Evolutionary conservation across 2,329 filamentous ascomycete species (phyloP), one percentile per base, ranked within the genome.

Genomic region (Aspergillus tamarii): DNA sequence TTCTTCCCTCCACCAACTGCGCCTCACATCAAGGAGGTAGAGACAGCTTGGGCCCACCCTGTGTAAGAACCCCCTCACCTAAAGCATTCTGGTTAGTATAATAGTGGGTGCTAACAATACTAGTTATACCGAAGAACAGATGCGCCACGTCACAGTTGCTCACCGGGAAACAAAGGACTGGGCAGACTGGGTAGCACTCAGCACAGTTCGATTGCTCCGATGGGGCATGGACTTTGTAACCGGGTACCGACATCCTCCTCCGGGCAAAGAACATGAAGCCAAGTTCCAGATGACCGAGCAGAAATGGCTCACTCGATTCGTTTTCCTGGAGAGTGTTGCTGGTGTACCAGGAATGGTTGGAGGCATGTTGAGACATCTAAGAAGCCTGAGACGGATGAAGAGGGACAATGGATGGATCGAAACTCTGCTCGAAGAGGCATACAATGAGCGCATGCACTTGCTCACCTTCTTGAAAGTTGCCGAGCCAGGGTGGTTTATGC

Each of bases 331-430:
- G 78, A 94, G 90, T 56, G 92, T 99, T 45, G 95, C 95, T 14
- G 95, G 93, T 39, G 95, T 98, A 0, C 95, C 95, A 0, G 95
- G 95, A 9, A 98, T 98, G 93, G 94, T 98, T 0, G 95, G 91
- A 0, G 95, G 93, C 26, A 97, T 97, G 91, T 84, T 98, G 19
- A 85, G 95, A 39, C 95, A 99, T 79, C 84, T 98, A 43, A 88
- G 91, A 74, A 94, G 90, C 68, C 85, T 98, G 73, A 85, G 94
- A 52, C 86, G 90, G 32, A 90, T 98, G 84, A 93, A 93, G 84
- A 85, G 94, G 61, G 94, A 98, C 77, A 96, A 98, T 71, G 95
- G 95, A 73, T 98, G 89, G 92, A 98, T 99, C 75, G 93, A 96
- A 79, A 94, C 92, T 0, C 83, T 97, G 10, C 86, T 97, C 1